Base-by-base conservation (phyloP, 1,284 basidiomycete genomes). In the Malassezia caprae region DNA sequence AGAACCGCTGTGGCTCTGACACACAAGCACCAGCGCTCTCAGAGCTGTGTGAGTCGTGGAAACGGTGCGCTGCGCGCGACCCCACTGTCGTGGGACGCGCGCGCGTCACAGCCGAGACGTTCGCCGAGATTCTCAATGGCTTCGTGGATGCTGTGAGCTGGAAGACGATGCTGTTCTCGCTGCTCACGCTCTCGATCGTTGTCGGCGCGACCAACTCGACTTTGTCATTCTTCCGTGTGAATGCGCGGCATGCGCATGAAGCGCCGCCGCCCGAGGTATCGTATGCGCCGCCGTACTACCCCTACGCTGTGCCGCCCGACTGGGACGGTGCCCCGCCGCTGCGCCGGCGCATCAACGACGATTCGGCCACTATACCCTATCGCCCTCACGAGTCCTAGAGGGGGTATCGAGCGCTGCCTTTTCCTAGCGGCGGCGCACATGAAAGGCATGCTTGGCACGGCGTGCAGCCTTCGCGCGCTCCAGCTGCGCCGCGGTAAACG, bases 111-210 rank as follows among this genome's bases (percentile, higher is more conserved):
- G 90, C 93, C 50, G 90, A 96, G 78, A 84, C 93, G 45, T 85
- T 96, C 75, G 93, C 89, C 45, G 91, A 94, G 67, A 87, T 96
- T 34, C 84, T 96, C 65, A 94, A 96, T 75, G 84, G 88, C 8
- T 98, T 98, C 73, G 87, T 96, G 27, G 93, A 96, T 72, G 85
- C 87, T 40, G 91, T 96, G 73, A 90, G 85, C 75, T 96, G 90
- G 88, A 94, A 93, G 78, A 91, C 89, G 15, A 79, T 96, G 78
- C 39, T 70, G 11, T 72, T 72, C 41, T 62, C 67, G 17, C 59
- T 72, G 15, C 49, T 71, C 13, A 62, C 61, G 26, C 59, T 72
- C 4, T 65, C 64, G 10, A 72, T 72, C 39, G 52, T 70, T 1
- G 65, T 72, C 6, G 65, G 68, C 8, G 68, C 67, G 3, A 69